Conservation (phyloP, 2,329 filamentous ascomycete species). For the Neonectria coccinea region DNA sequence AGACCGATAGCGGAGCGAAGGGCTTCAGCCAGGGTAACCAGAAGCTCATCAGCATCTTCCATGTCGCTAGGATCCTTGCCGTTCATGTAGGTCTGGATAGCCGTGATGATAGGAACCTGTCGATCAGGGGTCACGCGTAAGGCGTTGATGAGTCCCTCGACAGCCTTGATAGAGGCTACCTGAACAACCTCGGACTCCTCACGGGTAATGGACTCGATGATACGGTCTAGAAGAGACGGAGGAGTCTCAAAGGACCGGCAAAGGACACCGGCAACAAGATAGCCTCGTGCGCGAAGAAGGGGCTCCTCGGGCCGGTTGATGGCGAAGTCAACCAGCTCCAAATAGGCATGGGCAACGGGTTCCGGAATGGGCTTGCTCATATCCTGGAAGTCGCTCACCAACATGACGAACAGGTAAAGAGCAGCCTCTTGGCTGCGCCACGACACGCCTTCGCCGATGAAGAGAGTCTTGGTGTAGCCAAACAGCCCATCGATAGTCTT, state of each 20-base stretch:
- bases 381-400: conserved; percentile 86
- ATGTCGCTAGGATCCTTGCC: conserved; percentile 85
- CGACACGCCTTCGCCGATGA: conserved; percentile 63
- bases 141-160: conserved; percentile 75
- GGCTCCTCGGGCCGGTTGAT: conserved; percentile 76
- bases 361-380: conserved; percentile 76
- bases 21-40: conserved; percentile 90
- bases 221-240: conserved; percentile 74
- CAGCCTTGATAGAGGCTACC: conserved; percentile 88
- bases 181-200: conserved; percentile 90
- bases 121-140: conserved; percentile 63
- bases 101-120: conserved; percentile 72
- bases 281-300: conserved; percentile 87
- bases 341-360: conserved; percentile 77
- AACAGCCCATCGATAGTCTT: conserved; percentile 83
- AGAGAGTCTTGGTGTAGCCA: conserved; percentile 79
- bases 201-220: conserved; percentile 78
- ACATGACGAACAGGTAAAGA: conserved; percentile 85
- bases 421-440: conserved; percentile 81
- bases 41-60: conserved; percentile 89
- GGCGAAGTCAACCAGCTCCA: conserved; percentile 83
- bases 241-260: conserved; percentile 76
- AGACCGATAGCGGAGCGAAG: conserved; percentile 85
- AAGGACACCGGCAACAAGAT: conserved; percentile 84
- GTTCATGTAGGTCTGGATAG: conserved; percentile 79